A percentile compares a stretch with the other conserved stretches of the same genome.
These are phyloP conservation scores for Colletotrichum aenigma DNA, from an alignment of 2,329 filamentous ascomycete genomes.

Conservation along the genomic window DNA sequence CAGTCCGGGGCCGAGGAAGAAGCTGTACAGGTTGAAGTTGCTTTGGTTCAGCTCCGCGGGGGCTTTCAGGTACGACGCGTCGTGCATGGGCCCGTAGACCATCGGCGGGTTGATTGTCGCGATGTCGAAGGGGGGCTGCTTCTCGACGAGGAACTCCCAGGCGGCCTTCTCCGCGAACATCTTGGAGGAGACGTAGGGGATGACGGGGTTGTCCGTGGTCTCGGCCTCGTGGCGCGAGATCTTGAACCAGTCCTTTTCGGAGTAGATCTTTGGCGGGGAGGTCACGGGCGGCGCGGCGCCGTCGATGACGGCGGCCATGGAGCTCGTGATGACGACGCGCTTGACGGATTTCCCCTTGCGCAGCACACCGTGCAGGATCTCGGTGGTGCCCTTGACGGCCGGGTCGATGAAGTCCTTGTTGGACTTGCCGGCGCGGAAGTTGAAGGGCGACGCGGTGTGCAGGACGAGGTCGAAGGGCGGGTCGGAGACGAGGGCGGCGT, in stretches of 20 bases:
- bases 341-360: slow-evolving; percentile 56
- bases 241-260: slow-evolving; percentile 49
- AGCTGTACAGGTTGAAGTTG: slow-evolving; percentile 5
- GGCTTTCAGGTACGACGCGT: neutral
- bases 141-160: slow-evolving; percentile 35
- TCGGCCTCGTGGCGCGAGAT: neutral
- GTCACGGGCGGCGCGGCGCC: slow-evolving; percentile 34
- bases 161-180: slow-evolving; percentile 40
- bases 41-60: slow-evolving; percentile 5
- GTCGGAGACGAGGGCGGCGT: slow-evolving; percentile 34
- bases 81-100: slow-evolving; percentile 13
- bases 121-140: slow-evolving; percentile 38
- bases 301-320: slow-evolving; percentile 48
- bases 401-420: slow-evolving; percentile 56
- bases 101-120: slow-evolving; percentile 30
- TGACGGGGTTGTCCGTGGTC: slow-evolving; percentile 44
- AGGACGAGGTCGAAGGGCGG: slow-evolving; percentile 74
- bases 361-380: slow-evolving; percentile 53
- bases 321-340: slow-evolving; percentile 62
- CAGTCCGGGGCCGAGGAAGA: neutral
- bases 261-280: slow-evolving; percentile 44
- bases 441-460: slow-evolving; percentile 78
- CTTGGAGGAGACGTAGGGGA: slow-evolving; percentile 48
- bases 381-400: slow-evolving; percentile 56
- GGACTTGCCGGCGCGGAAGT: slow-evolving; percentile 63